A percentile compares a stretch with the other conserved stretches of the same genome.
Evolutionary conservation across 257 asterid species (phyloP).

Genomic region (Fraxinus quadrangulata): DNA sequence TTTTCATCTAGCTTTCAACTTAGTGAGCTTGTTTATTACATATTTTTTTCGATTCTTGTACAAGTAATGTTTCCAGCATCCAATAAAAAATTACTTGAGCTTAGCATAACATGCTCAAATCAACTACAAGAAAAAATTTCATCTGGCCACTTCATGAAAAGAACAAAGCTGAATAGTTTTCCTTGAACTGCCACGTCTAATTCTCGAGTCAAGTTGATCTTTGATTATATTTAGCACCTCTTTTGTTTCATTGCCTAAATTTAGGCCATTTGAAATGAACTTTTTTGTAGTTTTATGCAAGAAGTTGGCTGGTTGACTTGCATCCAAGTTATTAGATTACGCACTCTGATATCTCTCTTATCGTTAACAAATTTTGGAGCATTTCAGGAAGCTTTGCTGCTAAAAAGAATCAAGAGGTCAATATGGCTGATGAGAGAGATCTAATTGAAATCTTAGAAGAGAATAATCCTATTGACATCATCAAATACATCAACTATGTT

Average conservation of each 20-base stretch:
- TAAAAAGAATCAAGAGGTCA: not conserved
- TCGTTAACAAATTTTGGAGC: not conserved
- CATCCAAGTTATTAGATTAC: not conserved
- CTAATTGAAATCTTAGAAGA: conserved; percentile 78
- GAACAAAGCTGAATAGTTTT: not conserved
- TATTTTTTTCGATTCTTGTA: no score
- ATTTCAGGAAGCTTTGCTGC: not conserved
- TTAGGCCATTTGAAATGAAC: not conserved
- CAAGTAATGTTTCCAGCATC: not conserved
- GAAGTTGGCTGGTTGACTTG: conserved; percentile 4
- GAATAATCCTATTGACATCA: conserved; percentile 55
- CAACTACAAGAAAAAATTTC: not conserved
- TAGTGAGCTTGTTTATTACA: not conserved
- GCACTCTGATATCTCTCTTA: not conserved
- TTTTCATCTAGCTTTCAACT: not conserved
- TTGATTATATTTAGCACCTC: not conserved
- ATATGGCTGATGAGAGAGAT: conserved; percentile 60
- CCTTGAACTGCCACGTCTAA: not conserved
- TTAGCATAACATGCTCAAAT: not conserved
- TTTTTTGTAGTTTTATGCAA: conserved; percentile 6
- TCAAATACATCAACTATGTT: conserved; percentile 65
- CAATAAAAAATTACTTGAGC: not conserved
- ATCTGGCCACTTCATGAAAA: not conserved
- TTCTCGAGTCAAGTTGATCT: conserved; percentile 12
- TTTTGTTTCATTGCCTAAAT: not conserved